Conservation (phyloP, 2,329 filamentous ascomycete genomes). For the Rachicladosporium sp. region DNA sequence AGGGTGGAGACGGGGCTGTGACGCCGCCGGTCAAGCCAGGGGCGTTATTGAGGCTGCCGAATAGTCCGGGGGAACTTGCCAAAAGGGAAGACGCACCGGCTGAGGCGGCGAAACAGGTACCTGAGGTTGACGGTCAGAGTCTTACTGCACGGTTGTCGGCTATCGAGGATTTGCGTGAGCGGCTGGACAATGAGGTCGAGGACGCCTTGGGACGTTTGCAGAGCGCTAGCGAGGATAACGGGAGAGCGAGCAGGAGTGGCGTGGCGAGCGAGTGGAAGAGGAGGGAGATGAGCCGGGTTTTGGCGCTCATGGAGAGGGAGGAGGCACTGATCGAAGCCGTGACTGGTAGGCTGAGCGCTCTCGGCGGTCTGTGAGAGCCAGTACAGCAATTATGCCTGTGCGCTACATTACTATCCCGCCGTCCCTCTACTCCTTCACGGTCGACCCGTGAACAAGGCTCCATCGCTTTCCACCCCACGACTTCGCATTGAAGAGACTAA, state of each 20-base stretch:
- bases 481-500: too few species aligned
- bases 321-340: conserved; percentile 56
- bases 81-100: too few species aligned
- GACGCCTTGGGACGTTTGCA: conserved; percentile 18
- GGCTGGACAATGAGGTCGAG: conserved; percentile 16
- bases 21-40: conserved; percentile 7
- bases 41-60: conserved; percentile 21
- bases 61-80: conserved; percentile 4
- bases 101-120: too few species aligned
- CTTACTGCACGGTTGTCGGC: conserved; percentile 13
- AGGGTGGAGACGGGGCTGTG: not conserved
- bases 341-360: conserved; percentile 47
- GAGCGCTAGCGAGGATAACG: conserved; percentile 14
- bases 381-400: too few species aligned
- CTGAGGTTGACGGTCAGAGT: not conserved
- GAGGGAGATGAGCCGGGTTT: conserved; percentile 52
- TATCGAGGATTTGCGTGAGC: conserved; percentile 16
- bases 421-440: too few species aligned
- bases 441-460: too few species aligned
- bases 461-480: too few species aligned
- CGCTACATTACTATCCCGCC: too few species aligned
- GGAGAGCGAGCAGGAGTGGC: conserved; percentile 31
- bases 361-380: conserved; percentile 20
- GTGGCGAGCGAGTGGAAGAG: conserved; percentile 46
- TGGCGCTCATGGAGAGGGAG: conserved; percentile 52